These are phyloP conservation scores for Nematocida parisii DNA, from an alignment of 371 early-diverging fungal species.

Conservation along the genomic window DNA sequence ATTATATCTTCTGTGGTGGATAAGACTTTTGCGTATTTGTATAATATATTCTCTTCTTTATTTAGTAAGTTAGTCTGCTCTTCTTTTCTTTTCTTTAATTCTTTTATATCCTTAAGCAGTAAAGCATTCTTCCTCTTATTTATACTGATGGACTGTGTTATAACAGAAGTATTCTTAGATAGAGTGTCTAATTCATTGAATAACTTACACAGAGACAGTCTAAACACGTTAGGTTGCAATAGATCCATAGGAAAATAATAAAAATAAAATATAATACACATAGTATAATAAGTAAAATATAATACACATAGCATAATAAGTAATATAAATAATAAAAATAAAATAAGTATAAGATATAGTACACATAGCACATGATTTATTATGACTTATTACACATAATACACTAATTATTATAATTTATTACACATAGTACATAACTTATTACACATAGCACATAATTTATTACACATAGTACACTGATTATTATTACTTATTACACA, in stretches of 20 bases:
- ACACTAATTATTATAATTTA: too few species aligned
- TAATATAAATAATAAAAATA: too few species aligned
- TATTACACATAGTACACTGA: too few species aligned
- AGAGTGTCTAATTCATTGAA: constrained; percentile 4
- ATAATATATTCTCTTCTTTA: constrained; percentile 55
- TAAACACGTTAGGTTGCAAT: constrained; percentile 7
- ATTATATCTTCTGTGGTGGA: constrained; percentile 37
- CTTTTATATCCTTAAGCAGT: constrained; percentile 32
- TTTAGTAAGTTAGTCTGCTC: constrained; percentile 28
- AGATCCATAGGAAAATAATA: constrained; percentile 2
- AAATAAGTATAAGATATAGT: too few species aligned
- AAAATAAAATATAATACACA: too few species aligned
- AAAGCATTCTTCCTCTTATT: constrained; percentile 37
- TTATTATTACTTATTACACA: too few species aligned
- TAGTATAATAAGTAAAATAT: too few species aligned
- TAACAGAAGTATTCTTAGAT: constrained; percentile 13
- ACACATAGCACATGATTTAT: too few species aligned
- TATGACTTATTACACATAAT: too few species aligned
- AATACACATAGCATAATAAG: too few species aligned
- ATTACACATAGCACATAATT: too few species aligned
- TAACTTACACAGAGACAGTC: constrained; percentile 23
- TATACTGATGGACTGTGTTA: constrained; percentile 23
- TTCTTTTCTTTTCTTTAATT: constrained; percentile 54
- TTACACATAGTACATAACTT: too few species aligned
- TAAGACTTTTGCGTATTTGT: constrained; percentile 27